A percentile compares a stretch with the other conserved stretches of the same genome.
These are phyloP conservation scores for Xylaria sp. DNA, from an alignment of 2,329 filamentous ascomycete species.

Conservation along the genomic window DNA sequence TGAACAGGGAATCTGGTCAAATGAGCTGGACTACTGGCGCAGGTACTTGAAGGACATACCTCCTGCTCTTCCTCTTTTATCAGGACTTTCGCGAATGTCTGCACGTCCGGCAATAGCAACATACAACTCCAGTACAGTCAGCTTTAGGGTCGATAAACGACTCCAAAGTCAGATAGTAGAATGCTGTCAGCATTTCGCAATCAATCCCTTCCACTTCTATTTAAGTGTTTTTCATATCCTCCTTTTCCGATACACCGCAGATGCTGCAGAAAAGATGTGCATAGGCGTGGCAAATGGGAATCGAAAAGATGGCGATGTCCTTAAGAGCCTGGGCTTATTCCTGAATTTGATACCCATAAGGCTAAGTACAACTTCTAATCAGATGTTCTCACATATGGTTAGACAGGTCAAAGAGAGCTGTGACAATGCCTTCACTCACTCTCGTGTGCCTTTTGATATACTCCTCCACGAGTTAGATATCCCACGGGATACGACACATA, in stretches of 20 bases:
- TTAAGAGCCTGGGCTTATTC: conserved; percentile 4
- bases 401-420: neutral
- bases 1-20: neutral
- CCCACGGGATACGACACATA: neutral
- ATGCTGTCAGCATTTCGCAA: too few species aligned
- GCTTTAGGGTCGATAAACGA: too few species aligned
- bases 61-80: neutral
- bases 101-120: too few species aligned
- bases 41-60: neutral
- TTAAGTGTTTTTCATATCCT: conserved; percentile 44
- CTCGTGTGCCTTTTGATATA: conserved; percentile 6
- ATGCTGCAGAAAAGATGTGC: too few species aligned
- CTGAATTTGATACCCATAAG: conserved; percentile 8
- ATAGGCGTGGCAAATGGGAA: conserved; percentile 53
- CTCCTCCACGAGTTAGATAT: conserved; percentile 1
- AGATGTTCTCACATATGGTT: neutral
- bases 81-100: too few species aligned
- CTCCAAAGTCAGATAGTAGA: too few species aligned
- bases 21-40: neutral
- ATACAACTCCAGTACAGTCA: too few species aligned
- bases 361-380: neutral
- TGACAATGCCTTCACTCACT: neutral
- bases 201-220: conserved; percentile 47
- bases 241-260: too few species aligned
- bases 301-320: conserved; percentile 29